Conservation (phyloP, 441 rosid genomes). For the Corymbia citriodora region DNA sequence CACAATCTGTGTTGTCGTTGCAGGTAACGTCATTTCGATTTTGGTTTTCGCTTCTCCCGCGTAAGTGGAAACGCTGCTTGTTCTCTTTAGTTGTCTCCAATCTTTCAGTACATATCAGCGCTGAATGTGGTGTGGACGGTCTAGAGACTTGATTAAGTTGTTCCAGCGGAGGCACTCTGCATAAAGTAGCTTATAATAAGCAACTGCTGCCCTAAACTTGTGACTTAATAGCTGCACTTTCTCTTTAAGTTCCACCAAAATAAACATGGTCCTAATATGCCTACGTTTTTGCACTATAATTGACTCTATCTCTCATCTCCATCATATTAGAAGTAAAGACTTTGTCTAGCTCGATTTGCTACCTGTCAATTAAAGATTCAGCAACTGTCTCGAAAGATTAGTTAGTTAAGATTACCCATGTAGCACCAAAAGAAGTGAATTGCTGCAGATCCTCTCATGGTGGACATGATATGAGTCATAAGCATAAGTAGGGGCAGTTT, state of each 20-base stretch:
- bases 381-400: not conserved
- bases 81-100: not conserved
- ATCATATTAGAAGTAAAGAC: not conserved
- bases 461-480: not conserved
- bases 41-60: slow-evolving; percentile 45
- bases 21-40: slow-evolving; percentile 50
- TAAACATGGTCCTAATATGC: not conserved
- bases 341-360: not conserved
- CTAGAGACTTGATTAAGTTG: not conserved
- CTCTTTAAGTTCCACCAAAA: not conserved
- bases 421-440: not conserved
- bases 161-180: not conserved
- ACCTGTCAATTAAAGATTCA: not conserved
- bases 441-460: not conserved
- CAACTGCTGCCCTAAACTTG: not conserved
- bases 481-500: not conserved
- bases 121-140: not conserved
- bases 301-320: not conserved
- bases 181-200: not conserved
- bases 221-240: not conserved
- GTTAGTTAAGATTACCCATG: not conserved
- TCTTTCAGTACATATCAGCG: not conserved
- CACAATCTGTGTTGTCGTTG: not conserved
- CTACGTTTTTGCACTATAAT: not conserved
- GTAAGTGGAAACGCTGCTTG: slow-evolving; percentile 23